These are phyloP conservation scores for Penicillium sp. DNA, from an alignment of 2,329 filamentous ascomycete species.

Conservation along the genomic window DNA sequence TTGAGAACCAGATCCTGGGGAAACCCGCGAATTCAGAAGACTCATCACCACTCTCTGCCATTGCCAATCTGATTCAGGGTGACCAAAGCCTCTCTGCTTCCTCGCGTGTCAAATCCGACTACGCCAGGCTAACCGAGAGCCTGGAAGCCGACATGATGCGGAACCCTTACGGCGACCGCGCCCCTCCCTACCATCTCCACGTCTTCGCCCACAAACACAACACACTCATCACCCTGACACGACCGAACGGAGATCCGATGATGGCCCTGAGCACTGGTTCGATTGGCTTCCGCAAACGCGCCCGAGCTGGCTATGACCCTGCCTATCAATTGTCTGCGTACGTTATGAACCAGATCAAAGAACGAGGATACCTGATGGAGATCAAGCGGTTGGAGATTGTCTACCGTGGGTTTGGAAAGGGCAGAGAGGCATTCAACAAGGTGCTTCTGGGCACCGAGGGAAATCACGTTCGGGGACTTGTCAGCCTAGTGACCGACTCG, in stretches of 20 bases:
- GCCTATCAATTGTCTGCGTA: constrained; percentile 85
- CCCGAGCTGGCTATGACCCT: constrained; percentile 78
- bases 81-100: constrained; percentile 14
- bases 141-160: constrained; percentile 34
- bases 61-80: constrained; percentile 31
- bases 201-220: constrained; percentile 88
- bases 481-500: constrained; percentile 74
- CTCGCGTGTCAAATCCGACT: constrained; percentile 25
- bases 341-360: constrained; percentile 76
- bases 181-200: constrained; percentile 72
- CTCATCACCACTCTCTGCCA: constrained; percentile 25
- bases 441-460: constrained; percentile 83
- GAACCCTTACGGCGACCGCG: constrained; percentile 33
- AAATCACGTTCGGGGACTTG: constrained; percentile 64
- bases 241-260: constrained; percentile 72
- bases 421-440: constrained; percentile 85
- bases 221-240: constrained; percentile 84
- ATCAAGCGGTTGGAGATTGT: constrained; percentile 75
- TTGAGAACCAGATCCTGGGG: constrained; percentile 30
- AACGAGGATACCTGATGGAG: constrained; percentile 68
- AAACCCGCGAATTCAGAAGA: constrained; percentile 15
- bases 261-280: constrained; percentile 78
- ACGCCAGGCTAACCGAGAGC: constrained; percentile 30
- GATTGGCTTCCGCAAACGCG: constrained; percentile 81
- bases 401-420: constrained; percentile 76